Evolutionary conservation across 2,329 filamentous ascomycete species (phyloP), one percentile per base, ranked within the genome.

Genomic region (Tolypocladium inflatum): DNA sequence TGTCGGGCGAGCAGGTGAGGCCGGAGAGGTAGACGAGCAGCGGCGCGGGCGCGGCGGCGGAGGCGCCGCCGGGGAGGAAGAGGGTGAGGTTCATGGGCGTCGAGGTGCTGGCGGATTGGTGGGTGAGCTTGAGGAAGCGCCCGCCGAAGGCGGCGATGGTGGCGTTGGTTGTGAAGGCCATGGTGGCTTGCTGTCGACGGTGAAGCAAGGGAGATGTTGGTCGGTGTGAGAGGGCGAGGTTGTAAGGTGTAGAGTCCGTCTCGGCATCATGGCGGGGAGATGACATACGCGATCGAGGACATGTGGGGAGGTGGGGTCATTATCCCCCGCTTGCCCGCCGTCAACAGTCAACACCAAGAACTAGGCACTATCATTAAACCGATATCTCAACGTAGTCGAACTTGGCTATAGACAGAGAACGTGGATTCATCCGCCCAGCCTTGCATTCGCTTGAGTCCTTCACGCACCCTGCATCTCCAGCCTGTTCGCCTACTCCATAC

Each of bases 1-100:
- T 92, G 68, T 97, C 92, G 41, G 90, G 91, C 1, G 91, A 93
- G 80, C 94, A 99, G 61, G 94, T 97, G 61, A 99, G 80, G 55
- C 94, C 94, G 17, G 93, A 93, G 59, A 99, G 86, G 76, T 93
- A 99, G 76, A 97, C 86, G 59, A 99, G 83, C 37, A 97, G 84
- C 30, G 94, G 94, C 2, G 91, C 85, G 45, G 81, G 77, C 2
- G 74, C 57, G 55, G 73, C 66, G 19, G 73, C 66, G 62, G 80
- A 75, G 58, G 89, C 84, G 67, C 86, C 80, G 2, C 90, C 85
- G 30, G 94, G 94, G 4, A 99, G 82, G 78, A 90, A 99, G 67
- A 99, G 81, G 77, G 95, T 96, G 69, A 97, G 84, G 71, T 84
- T 85, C 93, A 97, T 99, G 67, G 91, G 86, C 65, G 91, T 96